A percentile compares a stretch with the other conserved stretches of the same genome.
These are phyloP conservation scores for Didymella segeticola DNA, from an alignment of 2,329 filamentous ascomycete species.

Conservation along the genomic window DNA sequence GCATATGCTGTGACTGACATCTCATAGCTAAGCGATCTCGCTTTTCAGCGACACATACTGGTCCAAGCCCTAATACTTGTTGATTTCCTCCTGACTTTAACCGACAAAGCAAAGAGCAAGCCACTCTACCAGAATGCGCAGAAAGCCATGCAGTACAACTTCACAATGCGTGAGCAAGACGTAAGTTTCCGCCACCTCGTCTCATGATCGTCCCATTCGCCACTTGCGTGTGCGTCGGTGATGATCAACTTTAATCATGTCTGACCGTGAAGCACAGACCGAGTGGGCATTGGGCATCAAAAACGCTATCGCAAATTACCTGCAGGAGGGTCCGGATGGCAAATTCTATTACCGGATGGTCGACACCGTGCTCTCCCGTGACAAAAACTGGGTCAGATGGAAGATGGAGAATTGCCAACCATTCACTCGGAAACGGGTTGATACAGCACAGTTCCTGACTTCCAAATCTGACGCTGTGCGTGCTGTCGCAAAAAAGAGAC, in stretches of 20 bases:
- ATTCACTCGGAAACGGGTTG: constrained; percentile 78
- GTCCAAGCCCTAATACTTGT: constrained; percentile 94
- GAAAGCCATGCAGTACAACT: constrained; percentile 84
- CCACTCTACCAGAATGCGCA: constrained; percentile 74
- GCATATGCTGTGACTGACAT: constrained; percentile 36
- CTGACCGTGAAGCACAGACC: constrained; percentile 60
- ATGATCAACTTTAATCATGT: constrained; percentile 35
- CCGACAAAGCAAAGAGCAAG: constrained; percentile 80
- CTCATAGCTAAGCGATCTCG: constrained; percentile 82
- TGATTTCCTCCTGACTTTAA: constrained; percentile 93
- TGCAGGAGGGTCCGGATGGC: constrained; percentile 81
- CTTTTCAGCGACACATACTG: constrained; percentile 91
- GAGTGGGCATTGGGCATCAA: constrained; percentile 87
- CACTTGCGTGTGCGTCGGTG: constrained; percentile 22
- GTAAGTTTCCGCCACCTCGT: constrained; percentile 58
- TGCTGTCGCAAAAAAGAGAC: constrained; percentile 72
- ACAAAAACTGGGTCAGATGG: constrained; percentile 99
- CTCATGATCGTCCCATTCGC: constrained; percentile 23
- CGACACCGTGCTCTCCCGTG: constrained; percentile 90
- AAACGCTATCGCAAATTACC: constrained; percentile 78
- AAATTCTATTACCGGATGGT: constrained; percentile 97
- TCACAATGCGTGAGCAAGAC: constrained; percentile 81
- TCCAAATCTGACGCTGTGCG: constrained; percentile 71
- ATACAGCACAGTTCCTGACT: constrained; percentile 70
- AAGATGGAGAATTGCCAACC: constrained; percentile 92